Conservation (phyloP, 75 land plant genomes). For the Adiantum capillusveneris region DNA sequence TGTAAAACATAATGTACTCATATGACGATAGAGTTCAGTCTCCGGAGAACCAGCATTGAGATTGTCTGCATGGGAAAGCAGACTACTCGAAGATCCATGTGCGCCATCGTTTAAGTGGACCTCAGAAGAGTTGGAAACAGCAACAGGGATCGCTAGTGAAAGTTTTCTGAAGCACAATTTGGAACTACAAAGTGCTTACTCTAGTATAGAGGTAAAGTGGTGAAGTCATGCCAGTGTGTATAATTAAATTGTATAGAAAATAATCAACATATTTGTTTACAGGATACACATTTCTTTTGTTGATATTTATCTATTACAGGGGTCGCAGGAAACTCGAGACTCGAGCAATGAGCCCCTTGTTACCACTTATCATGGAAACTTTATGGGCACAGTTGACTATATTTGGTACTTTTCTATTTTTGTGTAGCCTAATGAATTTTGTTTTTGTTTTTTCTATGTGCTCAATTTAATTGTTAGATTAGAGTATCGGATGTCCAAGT, state of each 20-base stretch:
- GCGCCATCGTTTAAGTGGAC: conserved; percentile 15
- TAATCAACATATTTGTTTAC: too few relatives aligned
- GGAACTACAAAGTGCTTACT: conserved; percentile 40
- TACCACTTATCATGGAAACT: conserved; percentile 73
- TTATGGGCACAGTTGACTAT: conserved; percentile 93
- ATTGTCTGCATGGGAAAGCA: too few relatives aligned
- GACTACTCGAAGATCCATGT: not conserved
- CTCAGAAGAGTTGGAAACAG: conserved; percentile 27
- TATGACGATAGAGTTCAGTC: not conserved
- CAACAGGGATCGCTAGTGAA: conserved; percentile 24
- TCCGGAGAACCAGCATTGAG: not conserved
- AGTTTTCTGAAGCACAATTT: conserved; percentile 19
- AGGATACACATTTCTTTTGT: too few relatives aligned
- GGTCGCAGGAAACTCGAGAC: conserved; percentile 53
- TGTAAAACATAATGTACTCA: too few relatives aligned
- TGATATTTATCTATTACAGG: too few relatives aligned
- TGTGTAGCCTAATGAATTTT: too few relatives aligned
- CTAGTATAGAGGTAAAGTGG: conserved; percentile 23
- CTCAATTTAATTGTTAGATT: too few relatives aligned
- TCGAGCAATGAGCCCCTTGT: conserved; percentile 73
- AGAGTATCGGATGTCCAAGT: too few relatives aligned
- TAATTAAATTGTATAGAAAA: too few relatives aligned
- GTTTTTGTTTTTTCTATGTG: too few relatives aligned
- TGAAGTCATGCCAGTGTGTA: too few relatives aligned
- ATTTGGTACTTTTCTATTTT: conserved; percentile 61